A percentile compares a stretch with the other conserved stretches of the same genome.
These are phyloP conservation scores for Dacryopinax primogenitus DNA, from an alignment of 768 basidiomycete species.

Conservation along the genomic window DNA sequence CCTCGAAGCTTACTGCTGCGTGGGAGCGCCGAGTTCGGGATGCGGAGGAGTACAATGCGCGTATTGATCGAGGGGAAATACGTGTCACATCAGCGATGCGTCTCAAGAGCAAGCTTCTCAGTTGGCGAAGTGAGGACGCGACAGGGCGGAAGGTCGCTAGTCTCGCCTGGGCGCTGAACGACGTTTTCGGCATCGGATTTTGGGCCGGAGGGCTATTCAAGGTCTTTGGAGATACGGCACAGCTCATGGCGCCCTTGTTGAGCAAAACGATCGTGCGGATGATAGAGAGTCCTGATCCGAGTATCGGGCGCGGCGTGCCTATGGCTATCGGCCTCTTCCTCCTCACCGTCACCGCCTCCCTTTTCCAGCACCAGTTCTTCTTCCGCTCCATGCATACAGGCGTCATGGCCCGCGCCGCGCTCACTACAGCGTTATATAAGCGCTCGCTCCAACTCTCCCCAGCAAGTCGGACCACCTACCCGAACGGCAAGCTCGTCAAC, in stretches of 20 bases:
- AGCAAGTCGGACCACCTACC: slow-evolving; percentile 47
- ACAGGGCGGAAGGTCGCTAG: slow-evolving; percentile 35
- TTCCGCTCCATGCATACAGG: slow-evolving; percentile 57
- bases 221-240: slow-evolving; percentile 46
- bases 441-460: slow-evolving; percentile 53
- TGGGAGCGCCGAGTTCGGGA: slow-evolving; percentile 38
- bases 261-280: slow-evolving; percentile 54
- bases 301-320: slow-evolving; percentile 43
- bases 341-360: slow-evolving; percentile 38
- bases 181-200: slow-evolving; percentile 44
- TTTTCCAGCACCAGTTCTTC: slow-evolving; percentile 63
- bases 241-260: slow-evolving; percentile 50
- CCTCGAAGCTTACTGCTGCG: slow-evolving; percentile 41
- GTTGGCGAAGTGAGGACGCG: slow-evolving; percentile 12
- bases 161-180: slow-evolving; percentile 48
- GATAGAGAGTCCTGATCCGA: slow-evolving; percentile 32
- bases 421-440: slow-evolving; percentile 60
- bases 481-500: slow-evolving; percentile 49
- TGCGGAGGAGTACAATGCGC: slow-evolving; percentile 45
- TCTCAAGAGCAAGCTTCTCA: slow-evolving; percentile 11
- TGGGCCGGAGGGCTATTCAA: slow-evolving; percentile 51
- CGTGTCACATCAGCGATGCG: slow-evolving; percentile 32
- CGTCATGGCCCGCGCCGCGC: slow-evolving; percentile 47
- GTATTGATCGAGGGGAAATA: slow-evolving; percentile 35
- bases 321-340: slow-evolving; percentile 45